Percentiles rank a stretch among this genome's conserved stretches.
Conservation (phyloP, 495 filamentous ascomycete genomes). For the Aspergillus kassunensis region DNA sequence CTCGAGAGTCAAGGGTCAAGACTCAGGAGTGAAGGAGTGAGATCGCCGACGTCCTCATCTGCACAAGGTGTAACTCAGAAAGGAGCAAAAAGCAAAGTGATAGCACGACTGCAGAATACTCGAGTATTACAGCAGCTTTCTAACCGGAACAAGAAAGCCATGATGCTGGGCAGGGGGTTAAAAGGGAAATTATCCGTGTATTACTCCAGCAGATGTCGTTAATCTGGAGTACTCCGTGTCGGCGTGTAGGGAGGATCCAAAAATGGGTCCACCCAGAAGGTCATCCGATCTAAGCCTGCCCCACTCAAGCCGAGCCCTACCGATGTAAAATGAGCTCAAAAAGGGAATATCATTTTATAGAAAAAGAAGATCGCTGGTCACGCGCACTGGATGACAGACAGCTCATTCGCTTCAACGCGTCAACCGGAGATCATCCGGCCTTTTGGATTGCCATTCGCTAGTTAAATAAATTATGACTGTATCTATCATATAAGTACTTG, state of each 20-base stretch:
- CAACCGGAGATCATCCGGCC: slow-evolving; percentile 15
- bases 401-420: slow-evolving; percentile 10
- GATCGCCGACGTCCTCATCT: background rate
- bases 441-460: slow-evolving; percentile 3
- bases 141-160: background rate
- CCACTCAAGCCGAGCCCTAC: slow-evolving; percentile 18
- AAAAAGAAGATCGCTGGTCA: slow-evolving; percentile 27
- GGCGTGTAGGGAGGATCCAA: background rate
- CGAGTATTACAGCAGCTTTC: slow-evolving; percentile 2
- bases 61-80: slow-evolving; percentile 3
- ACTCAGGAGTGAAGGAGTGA: too few relatives aligned
- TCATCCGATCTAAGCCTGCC: slow-evolving; percentile 21
- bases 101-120: slow-evolving; percentile 2
- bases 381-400: slow-evolving; percentile 17
- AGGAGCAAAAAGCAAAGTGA: slow-evolving; percentile 9
- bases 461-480: background rate
- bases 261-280: slow-evolving; percentile 9
- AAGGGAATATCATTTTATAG: background rate
- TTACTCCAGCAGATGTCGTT: too few relatives aligned
- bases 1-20: too few relatives aligned
- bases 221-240: background rate
- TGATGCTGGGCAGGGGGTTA: background rate
- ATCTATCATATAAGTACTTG: background rate
- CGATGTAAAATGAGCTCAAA: too few relatives aligned
- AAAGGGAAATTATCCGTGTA: background rate